phyloP scores from a whole-genome alignment of 306 rosid genomes.

The Prosopis cineraria region DNA sequence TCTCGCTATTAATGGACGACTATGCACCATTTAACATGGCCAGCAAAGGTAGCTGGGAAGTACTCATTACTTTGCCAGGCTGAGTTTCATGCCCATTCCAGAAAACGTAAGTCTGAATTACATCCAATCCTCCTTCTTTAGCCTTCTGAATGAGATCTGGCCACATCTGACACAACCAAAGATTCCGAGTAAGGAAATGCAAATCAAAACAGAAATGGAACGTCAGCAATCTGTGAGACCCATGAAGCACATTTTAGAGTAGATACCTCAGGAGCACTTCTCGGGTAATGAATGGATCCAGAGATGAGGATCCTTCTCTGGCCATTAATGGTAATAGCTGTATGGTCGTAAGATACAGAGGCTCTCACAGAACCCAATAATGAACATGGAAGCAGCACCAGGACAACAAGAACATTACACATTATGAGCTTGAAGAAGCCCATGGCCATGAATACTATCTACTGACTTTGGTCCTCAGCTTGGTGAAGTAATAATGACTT shows the following conservation, averaged over 20 bases:
- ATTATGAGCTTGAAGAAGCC: constrained; percentile 57
- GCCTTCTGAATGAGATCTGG: constrained; percentile 99
- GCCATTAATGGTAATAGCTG: constrained; percentile 87
- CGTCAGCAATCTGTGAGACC: not conserved
- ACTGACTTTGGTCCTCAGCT: constrained; percentile 26
- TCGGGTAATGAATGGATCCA: constrained; percentile 98
- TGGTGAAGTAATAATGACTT: constrained; percentile 47
- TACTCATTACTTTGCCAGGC: constrained; percentile 74
- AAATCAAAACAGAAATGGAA: constrained; percentile 10
- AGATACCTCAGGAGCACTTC: constrained; percentile 93
- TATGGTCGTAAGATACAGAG: constrained; percentile 84
- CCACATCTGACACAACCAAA: constrained; percentile 79
- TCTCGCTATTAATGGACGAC: not conserved
- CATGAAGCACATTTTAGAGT: constrained; percentile 51
- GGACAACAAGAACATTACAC: constrained; percentile 57
- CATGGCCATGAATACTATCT: constrained; percentile 46
- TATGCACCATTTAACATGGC: constrained; percentile 10
- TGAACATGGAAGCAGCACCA: constrained; percentile 43
- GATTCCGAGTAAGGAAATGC: not conserved
- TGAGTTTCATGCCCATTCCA: constrained; percentile 99
- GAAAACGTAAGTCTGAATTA: constrained; percentile 92
- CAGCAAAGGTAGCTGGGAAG: constrained; percentile 30
- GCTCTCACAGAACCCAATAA: constrained; percentile 53
- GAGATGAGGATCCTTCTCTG: constrained; percentile 86
- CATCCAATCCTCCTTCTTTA: constrained; percentile 97